Evolutionary conservation across 1,284 basidiomycete species (phyloP).

Genomic region (Tilletia indica): DNA sequence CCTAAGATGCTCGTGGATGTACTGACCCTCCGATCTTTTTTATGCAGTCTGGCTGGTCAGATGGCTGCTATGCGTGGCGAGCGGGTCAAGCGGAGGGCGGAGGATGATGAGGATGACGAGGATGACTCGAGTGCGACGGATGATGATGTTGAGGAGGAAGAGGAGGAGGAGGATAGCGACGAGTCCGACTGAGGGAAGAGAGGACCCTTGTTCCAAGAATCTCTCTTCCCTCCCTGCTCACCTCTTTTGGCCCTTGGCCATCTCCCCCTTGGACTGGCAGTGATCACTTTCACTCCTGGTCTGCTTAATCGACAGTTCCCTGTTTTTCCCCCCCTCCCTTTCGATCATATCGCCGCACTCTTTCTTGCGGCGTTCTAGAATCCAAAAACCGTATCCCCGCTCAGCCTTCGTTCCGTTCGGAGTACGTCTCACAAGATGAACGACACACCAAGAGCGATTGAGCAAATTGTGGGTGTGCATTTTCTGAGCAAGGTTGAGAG

Average conservation of each 20-base stretch:
- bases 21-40: neutral
- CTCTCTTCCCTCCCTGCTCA: neutral
- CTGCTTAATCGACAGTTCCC: no score
- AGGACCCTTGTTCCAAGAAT: no score
- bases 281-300: no score
- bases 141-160: constrained; percentile 55
- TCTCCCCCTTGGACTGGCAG: neutral
- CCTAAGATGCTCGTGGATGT: constrained; percentile 61
- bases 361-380: no score
- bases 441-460: neutral
- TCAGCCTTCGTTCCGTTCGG: no score
- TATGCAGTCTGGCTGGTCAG: constrained; percentile 85
- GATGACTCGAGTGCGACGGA: constrained; percentile 38
- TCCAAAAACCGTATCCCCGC: no score
- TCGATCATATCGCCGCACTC: no score
- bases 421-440: no score
- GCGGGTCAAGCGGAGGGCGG: constrained; percentile 69
- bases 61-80: constrained; percentile 97
- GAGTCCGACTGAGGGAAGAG: constrained; percentile 38
- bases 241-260: neutral
- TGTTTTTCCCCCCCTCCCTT: no score
- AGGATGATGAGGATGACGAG: constrained; percentile 58
- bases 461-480: neutral
- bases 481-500: no score
- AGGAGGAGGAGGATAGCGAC: constrained; percentile 58